These are phyloP conservation scores for Rhodocollybia butyracea DNA, from an alignment of 768 basidiomycete genomes.

Conservation along the genomic window DNA sequence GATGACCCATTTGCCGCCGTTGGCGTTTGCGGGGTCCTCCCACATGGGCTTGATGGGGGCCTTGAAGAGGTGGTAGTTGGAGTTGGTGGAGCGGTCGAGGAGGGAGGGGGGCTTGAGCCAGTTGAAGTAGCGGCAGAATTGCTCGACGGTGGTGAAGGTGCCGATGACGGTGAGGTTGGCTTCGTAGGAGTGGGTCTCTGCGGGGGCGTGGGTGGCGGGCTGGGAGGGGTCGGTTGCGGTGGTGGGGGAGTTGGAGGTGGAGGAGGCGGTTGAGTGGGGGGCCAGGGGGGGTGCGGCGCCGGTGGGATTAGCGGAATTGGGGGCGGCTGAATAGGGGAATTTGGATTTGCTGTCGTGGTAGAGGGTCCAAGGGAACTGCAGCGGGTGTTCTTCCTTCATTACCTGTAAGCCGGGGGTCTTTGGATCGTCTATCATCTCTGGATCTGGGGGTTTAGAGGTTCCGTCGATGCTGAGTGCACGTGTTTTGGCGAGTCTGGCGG, in stretches of 20 bases:
- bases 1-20: slow-evolving; percentile 93
- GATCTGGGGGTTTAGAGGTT: slow-evolving; percentile 67
- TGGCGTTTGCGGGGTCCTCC: slow-evolving; percentile 91
- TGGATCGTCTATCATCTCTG: slow-evolving; percentile 78
- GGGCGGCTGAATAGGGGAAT: slow-evolving; percentile 52
- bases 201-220: slow-evolving; percentile 38
- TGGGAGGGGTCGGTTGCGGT: slow-evolving; percentile 23
- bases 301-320: slow-evolving; percentile 11
- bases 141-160: slow-evolving; percentile 87
- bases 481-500: slow-evolving; percentile 71
- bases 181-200: slow-evolving; percentile 73
- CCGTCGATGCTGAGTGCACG: slow-evolving; percentile 63
- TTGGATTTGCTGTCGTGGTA: slow-evolving; percentile 87
- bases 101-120: slow-evolving; percentile 91
- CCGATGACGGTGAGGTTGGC: slow-evolving; percentile 84
- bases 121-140: slow-evolving; percentile 89
- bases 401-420: slow-evolving; percentile 74
- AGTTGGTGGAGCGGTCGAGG: slow-evolving; percentile 67
- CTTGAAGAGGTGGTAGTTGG: slow-evolving; percentile 96
- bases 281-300: background rate
- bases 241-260: slow-evolving; percentile 17
- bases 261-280: background rate
- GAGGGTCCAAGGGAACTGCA: slow-evolving; percentile 86
- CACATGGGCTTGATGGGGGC: slow-evolving; percentile 95
- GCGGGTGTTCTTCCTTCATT: slow-evolving; percentile 77